Base-by-base conservation (phyloP, 2,329 filamentous ascomycete species). In the Beauveria sp. region DNA sequence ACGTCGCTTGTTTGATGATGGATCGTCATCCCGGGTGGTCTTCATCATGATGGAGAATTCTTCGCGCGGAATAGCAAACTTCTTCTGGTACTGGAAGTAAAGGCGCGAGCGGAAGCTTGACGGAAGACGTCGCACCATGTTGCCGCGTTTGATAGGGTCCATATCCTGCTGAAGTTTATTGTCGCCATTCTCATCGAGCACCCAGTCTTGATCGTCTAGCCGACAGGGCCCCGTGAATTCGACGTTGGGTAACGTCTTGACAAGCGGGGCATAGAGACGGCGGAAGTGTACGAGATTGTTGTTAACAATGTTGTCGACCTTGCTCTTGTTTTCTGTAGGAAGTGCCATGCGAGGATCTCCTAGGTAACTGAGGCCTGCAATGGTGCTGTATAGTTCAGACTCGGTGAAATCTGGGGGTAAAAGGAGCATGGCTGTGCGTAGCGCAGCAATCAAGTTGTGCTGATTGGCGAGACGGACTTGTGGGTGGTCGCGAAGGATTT, bases 311-410 rank as follows among this genome's bases (percentile, higher is more conserved):
- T 98, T 98, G 68, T 85, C 82, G 22, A 99, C 91, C 75, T 99
- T 99, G 70, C 86, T 86, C 38, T 91, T 92, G 70, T 98, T 91
- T 73, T 99, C 95, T 1, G 91, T 91, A 2, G 90, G 89, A 47
- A 97, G 81, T 1, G 86, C 80, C 95, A 99, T 99, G 65, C 95
- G 90, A n/a, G 93, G 91, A 70, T 99, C 95, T 40, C 95, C 95
- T 67, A 96, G 85, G 73, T 99, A 99, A 70, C 90, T 96, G 66
- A 99, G 88, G 24, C 90, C 89, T 0, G 95, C 89, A 64, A 99
- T 97, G 22, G 91, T 95, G 67, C 85, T 88, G 75, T 97, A 99
- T 1, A 99, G 80, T 66, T 97, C 82, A 63, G 86, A 85, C 70
- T 99, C 95, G 28, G 88, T 93, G 73, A 99, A 99, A 2, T 83